Evolutionary conservation across 306 rosid species (phyloP), one percentile per base, ranked within the genome.

Genomic region (Dalbergia cultrata): DNA sequence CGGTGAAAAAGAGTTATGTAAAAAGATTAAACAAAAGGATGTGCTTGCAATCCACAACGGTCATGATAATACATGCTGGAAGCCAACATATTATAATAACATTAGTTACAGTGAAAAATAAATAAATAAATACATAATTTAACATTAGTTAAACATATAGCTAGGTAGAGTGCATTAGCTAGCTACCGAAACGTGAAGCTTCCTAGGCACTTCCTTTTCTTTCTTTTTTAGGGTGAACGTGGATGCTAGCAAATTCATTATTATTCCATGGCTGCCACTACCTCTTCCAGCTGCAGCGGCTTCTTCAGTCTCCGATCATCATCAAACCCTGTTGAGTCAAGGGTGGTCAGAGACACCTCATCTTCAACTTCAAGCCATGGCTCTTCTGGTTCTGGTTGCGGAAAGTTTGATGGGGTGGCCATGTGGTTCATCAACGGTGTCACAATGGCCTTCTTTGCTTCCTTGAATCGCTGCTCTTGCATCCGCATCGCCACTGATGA

Each of bases 401-500:
- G 93, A 43, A 92, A 89, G 83, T 60, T 92, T 34, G 94, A 93
- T 61, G 89, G 94, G 0, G 90, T 91, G 49, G 97, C 86, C 53
- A 91, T 79, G 92, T 93, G 96, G 97, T 87, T 93, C 80, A 13
- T 93, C 67, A 87, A 91, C 49, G 89, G 97, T 13, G 84, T 93
- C 45, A 76, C 90, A 0, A 79, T 87, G 52, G 94, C 89, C 57
- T 93, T 93, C 72, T 93, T 93, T 12, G 94, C 97, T 0, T 93
- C 97, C 41, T 57, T 93, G 50, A 92, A 91, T 34, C 80, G 91
- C 8, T 93, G 88, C 58, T 93, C 92, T 45, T 93, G 97, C 89
- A 88, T 93, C 82, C 94, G 92, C 62, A 89, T 93, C 75, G 83
- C 88, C 68, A 90, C 97, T 0, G 82, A 76, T 10, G 93, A 86